Evolutionary conservation across 2,329 filamentous ascomycete species (phyloP).

Genomic region (Davidsoniella eucalypti): DNA sequence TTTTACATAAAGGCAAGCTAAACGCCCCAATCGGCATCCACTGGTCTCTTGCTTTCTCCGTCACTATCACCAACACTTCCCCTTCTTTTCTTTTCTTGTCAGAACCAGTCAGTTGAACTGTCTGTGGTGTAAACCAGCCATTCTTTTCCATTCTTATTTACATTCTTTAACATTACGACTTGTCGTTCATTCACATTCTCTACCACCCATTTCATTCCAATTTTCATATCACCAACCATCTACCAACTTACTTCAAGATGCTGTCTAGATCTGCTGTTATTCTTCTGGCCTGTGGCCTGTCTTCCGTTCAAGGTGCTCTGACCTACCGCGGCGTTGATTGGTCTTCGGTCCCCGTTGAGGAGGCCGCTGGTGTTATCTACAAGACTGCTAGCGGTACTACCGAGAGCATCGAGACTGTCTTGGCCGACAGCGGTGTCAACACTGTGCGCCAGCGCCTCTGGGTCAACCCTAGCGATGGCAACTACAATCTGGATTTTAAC

Average conservation of each 20-base stretch:
- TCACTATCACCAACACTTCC: neutral
- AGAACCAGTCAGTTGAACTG: no score
- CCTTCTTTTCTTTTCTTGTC: no score
- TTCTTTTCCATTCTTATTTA: neutral
- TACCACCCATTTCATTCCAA: neutral
- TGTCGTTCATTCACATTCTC: neutral
- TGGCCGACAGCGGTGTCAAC: slow-evolving; percentile 46
- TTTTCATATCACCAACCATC: neutral
- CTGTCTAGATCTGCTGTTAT: slow-evolving; percentile 2
- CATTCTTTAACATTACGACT: neutral
- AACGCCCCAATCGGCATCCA: no score
- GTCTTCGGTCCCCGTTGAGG: slow-evolving; percentile 49
- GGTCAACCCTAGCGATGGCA: slow-evolving; percentile 49
- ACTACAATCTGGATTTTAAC: slow-evolving; percentile 56
- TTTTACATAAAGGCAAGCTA: no score
- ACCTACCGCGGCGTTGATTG: slow-evolving; percentile 53
- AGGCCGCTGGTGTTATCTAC: slow-evolving; percentile 43
- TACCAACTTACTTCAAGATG: slow-evolving; percentile 1
- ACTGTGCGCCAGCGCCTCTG: slow-evolving; percentile 55
- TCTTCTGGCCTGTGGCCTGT: slow-evolving; percentile 3
- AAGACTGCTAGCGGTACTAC: slow-evolving; percentile 35
- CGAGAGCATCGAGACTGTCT: slow-evolving; percentile 44
- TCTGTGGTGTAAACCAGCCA: neutral
- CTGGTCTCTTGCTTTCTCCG: no score
- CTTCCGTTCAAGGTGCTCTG: slow-evolving; percentile 26